Conservation (phyloP, 768 basidiomycete species). For the Punctularia strigosozonata region DNA sequence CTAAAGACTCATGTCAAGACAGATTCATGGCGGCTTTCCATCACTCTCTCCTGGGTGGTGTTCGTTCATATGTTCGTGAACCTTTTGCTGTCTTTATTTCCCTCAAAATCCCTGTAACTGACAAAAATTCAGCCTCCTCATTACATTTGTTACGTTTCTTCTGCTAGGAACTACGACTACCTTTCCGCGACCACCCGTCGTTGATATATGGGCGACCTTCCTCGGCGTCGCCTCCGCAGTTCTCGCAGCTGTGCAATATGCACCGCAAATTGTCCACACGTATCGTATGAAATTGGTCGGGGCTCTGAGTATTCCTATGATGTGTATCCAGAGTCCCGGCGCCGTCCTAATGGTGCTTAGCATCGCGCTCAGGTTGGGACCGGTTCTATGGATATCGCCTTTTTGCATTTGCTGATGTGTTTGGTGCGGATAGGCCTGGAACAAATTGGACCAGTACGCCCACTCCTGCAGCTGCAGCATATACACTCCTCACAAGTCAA, state of each 20-base stretch:
- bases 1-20: conserved; percentile 41
- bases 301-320: conserved; percentile 89
- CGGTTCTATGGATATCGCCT: neutral
- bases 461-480: neutral
- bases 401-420: conserved; percentile 2
- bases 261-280: conserved; percentile 77
- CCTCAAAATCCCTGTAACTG: conserved; percentile 3
- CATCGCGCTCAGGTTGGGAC: conserved; percentile 52
- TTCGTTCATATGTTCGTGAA: conserved; percentile 60
- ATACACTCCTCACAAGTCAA: neutral
- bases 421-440: conserved; percentile 36
- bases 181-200: conserved; percentile 23
- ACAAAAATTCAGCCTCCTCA: conserved; percentile 32
- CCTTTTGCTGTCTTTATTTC: conserved; percentile 1
- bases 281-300: conserved; percentile 75
- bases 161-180: conserved; percentile 42
- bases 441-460: conserved; percentile 79
- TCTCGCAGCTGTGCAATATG: conserved; percentile 77
- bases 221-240: conserved; percentile 73
- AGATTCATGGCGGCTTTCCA: conserved; percentile 68
- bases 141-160: conserved; percentile 47
- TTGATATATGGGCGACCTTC: conserved; percentile 68
- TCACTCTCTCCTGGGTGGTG: conserved; percentile 63
- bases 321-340: conserved; percentile 90
- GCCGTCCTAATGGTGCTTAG: conserved; percentile 78